Evolutionary conservation across 2,329 filamentous ascomycete species (phyloP).

Genomic region (Parafenestella ontariensis): DNA sequence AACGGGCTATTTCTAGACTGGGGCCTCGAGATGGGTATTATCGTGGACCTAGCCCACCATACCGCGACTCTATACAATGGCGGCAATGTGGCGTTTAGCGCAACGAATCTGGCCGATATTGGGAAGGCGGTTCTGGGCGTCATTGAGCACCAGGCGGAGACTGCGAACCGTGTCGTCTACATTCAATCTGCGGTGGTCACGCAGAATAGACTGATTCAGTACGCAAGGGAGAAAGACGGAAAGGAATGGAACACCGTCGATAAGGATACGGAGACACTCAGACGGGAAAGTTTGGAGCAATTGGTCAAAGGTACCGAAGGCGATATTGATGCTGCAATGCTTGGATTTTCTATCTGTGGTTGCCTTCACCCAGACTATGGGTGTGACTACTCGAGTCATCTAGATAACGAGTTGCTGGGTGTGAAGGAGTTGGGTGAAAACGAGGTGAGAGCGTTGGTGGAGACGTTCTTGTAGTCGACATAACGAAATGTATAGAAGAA

Average conservation of each 20-base stretch:
- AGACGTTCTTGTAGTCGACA: not conserved
- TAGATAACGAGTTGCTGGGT: slow-evolving; percentile 44
- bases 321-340: slow-evolving; percentile 22
- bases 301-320: slow-evolving; percentile 22
- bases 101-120: slow-evolving; percentile 39
- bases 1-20: slow-evolving; percentile 31
- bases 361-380: slow-evolving; percentile 39
- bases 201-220: slow-evolving; percentile 48
- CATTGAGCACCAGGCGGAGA: slow-evolving; percentile 28
- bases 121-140: slow-evolving; percentile 39
- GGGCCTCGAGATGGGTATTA: slow-evolving; percentile 36
- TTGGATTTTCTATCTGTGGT: slow-evolving; percentile 37
- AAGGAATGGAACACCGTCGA: slow-evolving; percentile 31
- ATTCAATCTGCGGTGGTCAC: slow-evolving; percentile 45
- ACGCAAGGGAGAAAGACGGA: slow-evolving; percentile 44
- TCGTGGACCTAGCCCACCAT: slow-evolving; percentile 38
- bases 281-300: not conserved
- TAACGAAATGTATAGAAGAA: no score
- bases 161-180: slow-evolving; percentile 46
- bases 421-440: not conserved
- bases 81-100: slow-evolving; percentile 42
- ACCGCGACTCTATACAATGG: slow-evolving; percentile 45
- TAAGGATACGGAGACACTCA: slow-evolving; percentile 33
- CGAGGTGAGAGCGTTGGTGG: not conserved
- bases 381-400: slow-evolving; percentile 38